Evolutionary conservation across 495 filamentous ascomycete genomes (phyloP), one percentile per base, ranked within the genome.

Genomic region (Penicillium cosmopolitanum): DNA sequence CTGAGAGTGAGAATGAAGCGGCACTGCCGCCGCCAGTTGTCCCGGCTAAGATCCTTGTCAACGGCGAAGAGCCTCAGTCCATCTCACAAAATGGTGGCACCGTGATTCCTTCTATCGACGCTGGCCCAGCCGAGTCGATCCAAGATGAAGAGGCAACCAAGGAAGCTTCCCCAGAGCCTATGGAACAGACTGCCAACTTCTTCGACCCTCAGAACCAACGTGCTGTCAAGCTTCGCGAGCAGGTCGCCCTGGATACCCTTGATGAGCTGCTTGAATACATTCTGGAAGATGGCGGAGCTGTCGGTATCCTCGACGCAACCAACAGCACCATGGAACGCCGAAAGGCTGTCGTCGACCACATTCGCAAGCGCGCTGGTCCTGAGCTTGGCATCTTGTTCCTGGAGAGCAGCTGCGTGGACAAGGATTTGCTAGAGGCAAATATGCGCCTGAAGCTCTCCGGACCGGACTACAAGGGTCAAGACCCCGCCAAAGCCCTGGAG

Each of bases 401-500:
- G 6, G 95, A 98, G 74, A 96, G 91, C 64, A 87, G 93, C 54
- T 98, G 95, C 73, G 81, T 93, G 58, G 93, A 98, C 64, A 77
- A 71, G n/a, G 69, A 74, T 67, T 80, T 98, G 38, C 81, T 98
- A 38, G 95, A 97, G 71, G 89, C 92, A 13, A 98, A 98, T 65
- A 98, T 98, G 94, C 91, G 93, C 18, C 74, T 98, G 56, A 98
- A 98, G 76, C 86, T 98, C n/a, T 93, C 89, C 48, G 95, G 95
- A 3, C 95, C 95, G 2, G 95, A 98, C 71, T 98, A 98, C 78
- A 92, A 89, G 66, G 90, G 89, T 61, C 92, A 96, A 68, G 95
- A 98, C 71, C 94, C 95, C 1, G 73, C 84, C 36, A 84, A 84
- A 59, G 91, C 95, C 0, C 79, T 97, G 33, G 87, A 80, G 23